These are phyloP conservation scores for Wickerhamiella dianesei DNA, from an alignment of 805 yeast genomes.

Conservation along the genomic window DNA sequence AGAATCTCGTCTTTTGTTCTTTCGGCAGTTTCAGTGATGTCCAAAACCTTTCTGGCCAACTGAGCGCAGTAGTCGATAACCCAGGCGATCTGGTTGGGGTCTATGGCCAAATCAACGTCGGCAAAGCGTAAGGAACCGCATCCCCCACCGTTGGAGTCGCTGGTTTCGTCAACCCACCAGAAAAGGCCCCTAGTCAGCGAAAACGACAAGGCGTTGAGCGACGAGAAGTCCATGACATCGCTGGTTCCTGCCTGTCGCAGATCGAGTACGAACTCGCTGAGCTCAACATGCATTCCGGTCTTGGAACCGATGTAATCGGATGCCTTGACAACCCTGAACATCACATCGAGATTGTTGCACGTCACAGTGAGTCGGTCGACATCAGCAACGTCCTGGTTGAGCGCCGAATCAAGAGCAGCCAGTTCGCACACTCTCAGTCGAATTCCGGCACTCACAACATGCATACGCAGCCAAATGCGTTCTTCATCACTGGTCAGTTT, in stretches of 20 bases:
- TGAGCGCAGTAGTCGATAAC: constrained; percentile 4
- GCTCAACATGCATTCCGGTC: constrained; percentile 9
- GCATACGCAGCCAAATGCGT: constrained; percentile 2
- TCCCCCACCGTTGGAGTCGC: not conserved
- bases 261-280: constrained; percentile 17
- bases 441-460: constrained; percentile 34
- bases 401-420: not conserved
- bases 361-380: constrained; percentile 5
- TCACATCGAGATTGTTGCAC: constrained; percentile 11
- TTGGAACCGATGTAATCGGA: not conserved
- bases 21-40: not conserved
- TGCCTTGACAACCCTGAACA: constrained; percentile 1
- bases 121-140: constrained; percentile 12
- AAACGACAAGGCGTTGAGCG: constrained; percentile 19
- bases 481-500: constrained; percentile 24
- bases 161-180: constrained; percentile 23
- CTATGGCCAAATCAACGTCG: constrained; percentile 11
- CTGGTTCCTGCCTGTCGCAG: constrained; percentile 12
- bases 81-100: constrained; percentile 14
- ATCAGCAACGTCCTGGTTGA: constrained; percentile 9
- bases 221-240: constrained; percentile 6
- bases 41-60: not conserved
- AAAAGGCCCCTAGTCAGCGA: constrained; percentile 22
- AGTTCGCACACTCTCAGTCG: constrained; percentile 28
- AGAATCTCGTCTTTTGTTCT: not conserved